These are phyloP conservation scores for Dactylis glomerata DNA, from an alignment of 176 grass and related monocot species.

Conservation along the genomic window DNA sequence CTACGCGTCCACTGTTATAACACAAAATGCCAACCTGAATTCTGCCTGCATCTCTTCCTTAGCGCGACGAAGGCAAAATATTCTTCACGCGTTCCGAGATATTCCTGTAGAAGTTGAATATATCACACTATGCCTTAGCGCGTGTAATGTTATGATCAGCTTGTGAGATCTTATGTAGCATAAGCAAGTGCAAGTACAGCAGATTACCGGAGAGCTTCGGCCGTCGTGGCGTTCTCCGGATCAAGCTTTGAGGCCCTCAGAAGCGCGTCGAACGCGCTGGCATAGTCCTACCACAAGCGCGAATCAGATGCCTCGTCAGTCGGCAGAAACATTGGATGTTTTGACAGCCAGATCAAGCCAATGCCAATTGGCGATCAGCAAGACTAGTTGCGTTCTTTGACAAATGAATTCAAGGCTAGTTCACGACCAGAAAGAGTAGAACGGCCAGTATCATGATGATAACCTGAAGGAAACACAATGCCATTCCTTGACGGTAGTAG, in stretches of 20 bases:
- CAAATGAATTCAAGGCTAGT: background rate
- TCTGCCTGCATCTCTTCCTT: background rate
- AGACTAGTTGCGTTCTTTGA: background rate
- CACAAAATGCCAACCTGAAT: background rate
- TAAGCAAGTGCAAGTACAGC: background rate
- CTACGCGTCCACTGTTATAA: background rate
- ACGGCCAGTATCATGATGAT: background rate
- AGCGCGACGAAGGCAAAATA: background rate
- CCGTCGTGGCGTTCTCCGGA: background rate
- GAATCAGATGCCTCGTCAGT: background rate
- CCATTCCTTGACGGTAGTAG: conserved; percentile 21
- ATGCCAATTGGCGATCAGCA: background rate
- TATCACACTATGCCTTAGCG: background rate
- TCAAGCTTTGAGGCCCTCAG: background rate
- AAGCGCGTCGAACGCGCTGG: background rate
- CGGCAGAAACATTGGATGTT: background rate
- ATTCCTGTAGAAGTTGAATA: background rate
- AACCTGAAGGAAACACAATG: conserved; percentile 12
- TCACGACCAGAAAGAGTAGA: background rate
- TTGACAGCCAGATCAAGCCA: background rate
- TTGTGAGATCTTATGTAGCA: background rate
- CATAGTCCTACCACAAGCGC: background rate
- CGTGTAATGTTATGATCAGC: background rate
- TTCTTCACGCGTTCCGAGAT: background rate
- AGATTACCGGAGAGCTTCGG: background rate